Base-by-base conservation (phyloP, 768 basidiomycete genomes). In the Suillus decipiens region DNA sequence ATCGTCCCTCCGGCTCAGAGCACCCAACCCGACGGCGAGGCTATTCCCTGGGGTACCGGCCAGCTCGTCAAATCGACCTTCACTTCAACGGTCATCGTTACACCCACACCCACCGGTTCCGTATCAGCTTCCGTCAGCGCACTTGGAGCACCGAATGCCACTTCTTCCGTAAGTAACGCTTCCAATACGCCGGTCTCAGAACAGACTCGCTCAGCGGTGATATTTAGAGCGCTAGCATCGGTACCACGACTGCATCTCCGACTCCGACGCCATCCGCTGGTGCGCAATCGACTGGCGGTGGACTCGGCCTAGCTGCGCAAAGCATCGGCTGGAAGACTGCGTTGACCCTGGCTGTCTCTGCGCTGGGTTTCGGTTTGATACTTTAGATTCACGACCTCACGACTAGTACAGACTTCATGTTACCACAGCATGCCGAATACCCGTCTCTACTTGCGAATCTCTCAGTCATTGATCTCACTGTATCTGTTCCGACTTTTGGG, bases 1-100 rank as follows among this genome's bases (percentile, higher is more conserved):
- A 77, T 81, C 59, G 79, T 79, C 3, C 68, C 85, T 5, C 80
- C 91, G 0, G 61, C 82, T 19, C 79, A 90, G 61, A 41, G 77
- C 12, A 83, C 74, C 0, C 87, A 92, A 67, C 84, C 87, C 7
- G 71, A 76, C 45, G 84, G 79, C 11, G 65, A 72, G 31, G 39
- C 65, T 1, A 86, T 92, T 50, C 80, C 86, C 1, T 93, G 88
- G 88, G 92, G 92, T 43, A 77, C 65, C 10, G 92, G 91, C 47
- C 69, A 76, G 8, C 83, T 94, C 60, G 66, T 69, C 51, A 76
- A 75, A 45, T 78, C 86, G 54, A 72, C 84, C 28, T 78, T 85
- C 53, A 72, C 84, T 12, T 73, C 76, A 12, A 61, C 72, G n/a
- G 55, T 76, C 14, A 66, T 71, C 17, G 56, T 70, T 56, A 60